Evolutionary conservation across 768 basidiomycete species (phyloP), one percentile per base, ranked within the genome.

Genomic region (Tephrocybe sp.): DNA sequence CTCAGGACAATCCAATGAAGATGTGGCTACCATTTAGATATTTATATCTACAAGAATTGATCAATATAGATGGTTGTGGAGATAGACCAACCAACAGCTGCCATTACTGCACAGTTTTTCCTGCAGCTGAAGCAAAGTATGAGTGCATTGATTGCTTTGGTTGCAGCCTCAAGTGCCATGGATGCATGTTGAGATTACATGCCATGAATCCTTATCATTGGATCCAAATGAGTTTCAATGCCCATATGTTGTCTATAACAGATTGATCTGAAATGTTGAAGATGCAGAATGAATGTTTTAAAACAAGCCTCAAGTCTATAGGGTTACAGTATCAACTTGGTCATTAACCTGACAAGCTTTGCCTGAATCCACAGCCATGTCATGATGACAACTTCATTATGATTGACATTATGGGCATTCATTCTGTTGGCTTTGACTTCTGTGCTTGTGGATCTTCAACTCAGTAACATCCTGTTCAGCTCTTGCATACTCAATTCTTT

Each of bases 311-410:
- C 7, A 64, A 62, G 30, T 21, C 24, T 0, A 14, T 65, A 3
- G 65, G 66, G 1, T 48, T 66, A 3, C 57, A 53, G 10, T 28
- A 61, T 10, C 65, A 66, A 37, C 48, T 68, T 2, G 59, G 59
- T 8, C 62, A 63, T 36, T 4, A 18, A 7, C 41, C n/a, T 26
- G 61, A 57, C 10, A 25, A 8, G 24, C 9, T 20, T 10, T 54
- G 53, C 21, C 18, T 33, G 2, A 54, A 54, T 42, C 53, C 53
- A 14, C 26, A 40, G 28, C 5, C 45, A 1, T 39, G 26, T 23
- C 38, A 25, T 15, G 21, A 24, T 30, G 51, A 46, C 26, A 28
- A 53, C 28, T 46, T 36, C 15, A n/a, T 54, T 9, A 48, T 54
- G 3, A 45, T 54, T n/a, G 46, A 54, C 36, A 42, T 14, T 12